Base-by-base conservation (phyloP, 1,284 basidiomycete genomes). In the Cutaneotrichosporon sp. region DNA sequence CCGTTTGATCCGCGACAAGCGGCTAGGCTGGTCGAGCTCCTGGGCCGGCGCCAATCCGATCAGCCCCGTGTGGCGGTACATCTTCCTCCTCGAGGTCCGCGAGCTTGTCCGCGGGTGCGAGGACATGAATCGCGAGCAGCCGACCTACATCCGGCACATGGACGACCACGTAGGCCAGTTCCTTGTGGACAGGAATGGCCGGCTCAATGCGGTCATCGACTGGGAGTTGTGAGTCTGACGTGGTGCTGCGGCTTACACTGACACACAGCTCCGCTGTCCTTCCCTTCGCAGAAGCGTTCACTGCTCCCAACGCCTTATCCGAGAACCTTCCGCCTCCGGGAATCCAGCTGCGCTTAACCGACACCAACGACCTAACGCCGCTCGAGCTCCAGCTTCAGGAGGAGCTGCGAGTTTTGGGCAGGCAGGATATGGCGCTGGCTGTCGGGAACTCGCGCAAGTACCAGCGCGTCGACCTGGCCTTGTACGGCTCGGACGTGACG, bases 141-240 rank as follows among this genome's bases (percentile, higher is more conserved):
- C 51, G 18, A 53, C 51, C 8, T 53, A 20, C 33, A 20, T 53
- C 51, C 18, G n/a, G 22, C 51, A 53, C 34, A 22, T 5, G 33
- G 51, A 53, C 31, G 51, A 34, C n/a, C 16, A 33, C 9, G 51
- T n/a, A 2, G 22, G 24, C 20, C 22, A 53, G 9, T 27, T 53
- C 22, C 34, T 53, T 9, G 20, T 20, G 13, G 22, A 24, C 18
- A 8, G 5, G 8, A 31, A 36, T 7, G 51, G 51, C 13, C n/a
- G 33, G 4, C 31, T 53, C 14, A 10, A n/a, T 13, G 31, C 14
- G 5, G 20, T 53, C 33, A 53, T 47, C 16, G 46, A 47, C 46
- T 47, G 46, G 46, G 46, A 47, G 22, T 34, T 53, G 51, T 53
- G 51, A 53, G 51, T n/a, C 22, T 6, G 7, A 20, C n/a, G n/a